Conservation (phyloP, 257 asterid genomes). For the Buddleja alternifolia region DNA sequence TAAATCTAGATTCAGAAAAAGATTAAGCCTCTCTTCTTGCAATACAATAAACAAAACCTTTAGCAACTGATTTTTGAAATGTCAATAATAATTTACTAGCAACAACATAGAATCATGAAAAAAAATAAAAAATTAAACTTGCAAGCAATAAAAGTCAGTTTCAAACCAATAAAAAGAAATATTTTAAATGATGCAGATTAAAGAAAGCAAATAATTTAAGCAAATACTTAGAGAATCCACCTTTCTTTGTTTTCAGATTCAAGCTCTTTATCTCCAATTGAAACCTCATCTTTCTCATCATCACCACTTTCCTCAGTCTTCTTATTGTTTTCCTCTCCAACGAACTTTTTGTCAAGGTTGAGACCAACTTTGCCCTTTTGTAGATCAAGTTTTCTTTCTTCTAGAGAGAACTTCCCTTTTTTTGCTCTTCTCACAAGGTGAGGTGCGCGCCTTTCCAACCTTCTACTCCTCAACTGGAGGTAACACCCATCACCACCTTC, state of each 20-base stretch:
- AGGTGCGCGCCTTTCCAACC: neutral
- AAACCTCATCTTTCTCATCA: neutral
- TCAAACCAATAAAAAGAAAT: neutral
- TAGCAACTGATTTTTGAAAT: too few relatives aligned
- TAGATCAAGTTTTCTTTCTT: neutral
- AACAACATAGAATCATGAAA: neutral
- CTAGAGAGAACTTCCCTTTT: neutral
- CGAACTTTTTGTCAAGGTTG: neutral
- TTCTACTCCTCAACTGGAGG: constrained; percentile 19
- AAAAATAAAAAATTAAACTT: neutral
- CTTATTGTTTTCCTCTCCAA: neutral
- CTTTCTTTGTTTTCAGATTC: neutral
- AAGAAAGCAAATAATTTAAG: too few relatives aligned
- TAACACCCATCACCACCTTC: constrained; percentile 1
- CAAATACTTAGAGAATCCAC: constrained; percentile 6
- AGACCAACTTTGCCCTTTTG: neutral
- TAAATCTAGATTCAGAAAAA: neutral
- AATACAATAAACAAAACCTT: too few relatives aligned
- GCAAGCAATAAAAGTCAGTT: neutral
- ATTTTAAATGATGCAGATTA: too few relatives aligned
- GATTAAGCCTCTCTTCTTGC: too few relatives aligned
- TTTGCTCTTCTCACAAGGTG: neutral
- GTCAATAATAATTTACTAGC: too few relatives aligned
- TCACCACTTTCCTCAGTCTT: neutral
- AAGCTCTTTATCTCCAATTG: constrained; percentile 10